These are phyloP conservation scores for Phytopythium helicoides DNA, from an alignment of 352 stramenopile genomes.

Conservation along the genomic window DNA sequence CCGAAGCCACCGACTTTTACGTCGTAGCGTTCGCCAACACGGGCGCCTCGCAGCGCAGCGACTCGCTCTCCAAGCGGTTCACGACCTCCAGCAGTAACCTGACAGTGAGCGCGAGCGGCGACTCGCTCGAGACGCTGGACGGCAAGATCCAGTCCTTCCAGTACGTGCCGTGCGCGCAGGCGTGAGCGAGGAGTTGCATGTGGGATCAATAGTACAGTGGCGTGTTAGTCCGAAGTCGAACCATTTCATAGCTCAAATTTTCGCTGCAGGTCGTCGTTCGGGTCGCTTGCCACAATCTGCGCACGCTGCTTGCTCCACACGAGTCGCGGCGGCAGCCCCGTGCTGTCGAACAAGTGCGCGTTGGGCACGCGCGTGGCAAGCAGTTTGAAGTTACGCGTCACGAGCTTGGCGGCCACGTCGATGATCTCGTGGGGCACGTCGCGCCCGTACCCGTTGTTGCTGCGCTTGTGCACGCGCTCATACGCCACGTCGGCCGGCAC, in stretches of 20 bases:
- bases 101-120: background rate
- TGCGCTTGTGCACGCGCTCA: conserved; percentile 64
- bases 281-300: conserved; percentile 38
- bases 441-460: conserved; percentile 58
- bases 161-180: conserved; percentile 6
- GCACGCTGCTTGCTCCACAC: conserved; percentile 77
- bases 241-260: conserved; percentile 54
- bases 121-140: background rate
- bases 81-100: conserved; percentile 27
- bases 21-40: conserved; percentile 26
- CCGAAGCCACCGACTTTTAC: conserved; percentile 28
- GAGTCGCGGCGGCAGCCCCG: conserved; percentile 49
- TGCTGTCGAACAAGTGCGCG: conserved; percentile 70
- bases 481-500: conserved; percentile 61
- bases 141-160: conserved; percentile 4
- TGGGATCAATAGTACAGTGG: too few species aligned
- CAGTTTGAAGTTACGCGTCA: conserved; percentile 64
- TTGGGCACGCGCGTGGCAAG: conserved; percentile 63
- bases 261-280: conserved; percentile 53
- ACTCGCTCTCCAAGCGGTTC: conserved; percentile 20
- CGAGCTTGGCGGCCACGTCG: conserved; percentile 56
- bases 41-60: conserved; percentile 2
- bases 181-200: background rate
- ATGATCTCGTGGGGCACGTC: conserved; percentile 67
- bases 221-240: too few species aligned